Evolutionary conservation across 768 basidiomycete genomes (phyloP).

Genomic region (Panellus pusillus): DNA sequence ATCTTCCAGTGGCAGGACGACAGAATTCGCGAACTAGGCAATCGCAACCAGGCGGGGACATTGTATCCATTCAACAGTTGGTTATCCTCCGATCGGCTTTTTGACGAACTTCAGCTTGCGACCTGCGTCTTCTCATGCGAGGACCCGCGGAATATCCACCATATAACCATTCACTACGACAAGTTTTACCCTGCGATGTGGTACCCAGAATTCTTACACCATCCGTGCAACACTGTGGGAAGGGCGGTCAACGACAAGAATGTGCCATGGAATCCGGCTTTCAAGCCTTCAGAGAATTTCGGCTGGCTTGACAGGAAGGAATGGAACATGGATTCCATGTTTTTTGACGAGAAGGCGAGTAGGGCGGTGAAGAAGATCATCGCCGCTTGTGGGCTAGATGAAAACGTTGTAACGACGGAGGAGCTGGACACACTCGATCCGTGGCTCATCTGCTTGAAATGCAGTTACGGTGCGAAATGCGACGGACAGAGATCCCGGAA

Average conservation of each 20-base stretch:
- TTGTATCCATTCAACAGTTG: not conserved
- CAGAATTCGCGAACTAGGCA: not conserved
- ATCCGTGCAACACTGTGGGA: slow-evolving; percentile 30
- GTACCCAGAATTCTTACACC: slow-evolving; percentile 36
- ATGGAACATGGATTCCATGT: slow-evolving; percentile 27
- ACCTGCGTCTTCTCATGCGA: slow-evolving; percentile 32
- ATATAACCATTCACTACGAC: slow-evolving; percentile 2
- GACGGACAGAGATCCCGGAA: slow-evolving; percentile 33
- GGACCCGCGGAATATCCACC: not conserved
- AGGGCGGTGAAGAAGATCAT: slow-evolving; percentile 31
- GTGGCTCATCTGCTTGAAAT: slow-evolving; percentile 37
- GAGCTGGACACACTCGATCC: slow-evolving; percentile 32
- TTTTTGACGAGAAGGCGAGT: slow-evolving; percentile 32
- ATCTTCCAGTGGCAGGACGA: slow-evolving; percentile 10
- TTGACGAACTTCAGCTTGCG: slow-evolving; percentile 20
- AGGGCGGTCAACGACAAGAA: slow-evolving; percentile 1
- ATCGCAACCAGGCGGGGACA: not conserved
- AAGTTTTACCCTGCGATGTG: slow-evolving; percentile 26
- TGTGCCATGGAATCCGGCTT: slow-evolving; percentile 12
- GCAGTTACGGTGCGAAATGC: slow-evolving; percentile 31
- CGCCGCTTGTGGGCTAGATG: slow-evolving; percentile 30
- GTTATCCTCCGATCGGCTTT: not conserved
- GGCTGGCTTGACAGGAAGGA: slow-evolving; percentile 12
- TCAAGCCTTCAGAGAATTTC: slow-evolving; percentile 18
- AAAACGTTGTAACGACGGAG: slow-evolving; percentile 23